A percentile compares a stretch with the other conserved stretches of the same genome.
Evolutionary conservation across 2,329 filamentous ascomycete species (phyloP).

Genomic region (Fusarium phyllophilum): DNA sequence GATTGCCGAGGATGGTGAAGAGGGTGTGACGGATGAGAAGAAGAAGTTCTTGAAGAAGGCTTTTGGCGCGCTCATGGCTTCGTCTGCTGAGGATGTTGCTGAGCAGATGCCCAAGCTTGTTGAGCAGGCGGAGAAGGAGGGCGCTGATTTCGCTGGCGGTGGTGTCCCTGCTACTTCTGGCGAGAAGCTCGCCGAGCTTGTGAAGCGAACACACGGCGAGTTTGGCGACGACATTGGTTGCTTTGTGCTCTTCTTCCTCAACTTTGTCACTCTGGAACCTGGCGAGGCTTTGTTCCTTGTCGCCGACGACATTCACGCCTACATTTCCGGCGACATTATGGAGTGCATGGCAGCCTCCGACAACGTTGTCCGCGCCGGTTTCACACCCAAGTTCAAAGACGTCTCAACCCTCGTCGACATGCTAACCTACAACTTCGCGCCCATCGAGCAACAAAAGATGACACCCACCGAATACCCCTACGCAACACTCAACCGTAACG

Average conservation of each 20-base stretch:
- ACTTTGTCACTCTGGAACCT: constrained; percentile 86
- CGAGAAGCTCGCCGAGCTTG: constrained; percentile 78
- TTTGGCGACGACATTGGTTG: constrained; percentile 92
- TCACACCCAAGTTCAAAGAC: constrained; percentile 99
- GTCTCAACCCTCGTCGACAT: constrained; percentile 87
- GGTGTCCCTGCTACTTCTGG: constrained; percentile 75
- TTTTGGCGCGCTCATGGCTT: constrained; percentile 85
- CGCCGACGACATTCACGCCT: constrained; percentile 97
- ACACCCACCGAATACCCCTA: constrained; percentile 85
- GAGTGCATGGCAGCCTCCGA: constrained; percentile 99
- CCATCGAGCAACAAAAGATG: constrained; percentile 96
- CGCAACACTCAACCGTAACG: constrained; percentile 80
- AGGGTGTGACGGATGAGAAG: constrained; percentile 65
- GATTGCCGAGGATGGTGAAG: constrained; percentile 55
- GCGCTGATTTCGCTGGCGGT: constrained; percentile 77
- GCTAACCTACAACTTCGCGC: constrained; percentile 95
- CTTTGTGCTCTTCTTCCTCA: constrained; percentile 97
- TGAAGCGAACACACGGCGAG: constrained; percentile 79
- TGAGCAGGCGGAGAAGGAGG: constrained; percentile 73
- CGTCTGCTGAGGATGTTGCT: constrained; percentile 66
- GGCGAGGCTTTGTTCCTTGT: constrained; percentile 97
- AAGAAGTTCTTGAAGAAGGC: constrained; percentile 80
- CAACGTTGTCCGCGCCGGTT: constrained; percentile 96
- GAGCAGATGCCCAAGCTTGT: constrained; percentile 75
- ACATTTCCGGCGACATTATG: constrained; percentile 92